Base-by-base conservation (phyloP, 441 rosid genomes). In the Biscutella laevigata region DNA sequence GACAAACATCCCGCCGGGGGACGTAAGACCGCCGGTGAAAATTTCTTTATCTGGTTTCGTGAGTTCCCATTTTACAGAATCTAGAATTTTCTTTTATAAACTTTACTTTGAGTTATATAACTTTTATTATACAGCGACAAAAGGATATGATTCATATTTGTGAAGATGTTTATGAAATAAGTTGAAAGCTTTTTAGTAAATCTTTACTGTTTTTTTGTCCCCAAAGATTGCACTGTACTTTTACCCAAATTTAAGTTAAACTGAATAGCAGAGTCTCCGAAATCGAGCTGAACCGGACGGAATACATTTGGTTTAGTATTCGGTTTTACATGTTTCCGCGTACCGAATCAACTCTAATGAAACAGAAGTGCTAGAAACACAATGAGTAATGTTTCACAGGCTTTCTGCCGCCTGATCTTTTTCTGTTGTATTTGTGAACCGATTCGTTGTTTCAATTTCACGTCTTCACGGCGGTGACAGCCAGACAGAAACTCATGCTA, bases 121-220 rank as follows among this genome's bases (percentile, higher is more conserved):
- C 39, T 30, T 20, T 49, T 49, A 49, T 33, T 33, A 59, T 66
- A 67, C 67, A 26, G 27, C 36, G 34, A 59, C 2, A 64, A 33
- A 65, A 58, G 72, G 62, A 74, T 80, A 76, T 63, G 81, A 76
- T 76, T 76, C 51, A 80, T 78, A 78, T 74, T 53, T 81, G 78
- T 70, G 75, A 71, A 77, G 82, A 72, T 76, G 72, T 69, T 80
- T 75, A 74, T 79, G 74, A 72, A 75, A 83, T 79, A 79, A 88
- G 37, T 52, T 28, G 9, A 14, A 34, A 44, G 24, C 33, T 13
- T 35, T 28, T 24, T 36, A 14, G 22, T 34, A 51, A n/a, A 6
- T 19, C 22, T 20, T 6, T n/a, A 19, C n/a, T 20, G 4, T 3
- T 17, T 4, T 13, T 16, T 46, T 28, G 9, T 12, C 44, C 11